These are phyloP conservation scores for Pseudopithomyces maydicus DNA, from an alignment of 2,329 filamentous ascomycete species.

Conservation along the genomic window DNA sequence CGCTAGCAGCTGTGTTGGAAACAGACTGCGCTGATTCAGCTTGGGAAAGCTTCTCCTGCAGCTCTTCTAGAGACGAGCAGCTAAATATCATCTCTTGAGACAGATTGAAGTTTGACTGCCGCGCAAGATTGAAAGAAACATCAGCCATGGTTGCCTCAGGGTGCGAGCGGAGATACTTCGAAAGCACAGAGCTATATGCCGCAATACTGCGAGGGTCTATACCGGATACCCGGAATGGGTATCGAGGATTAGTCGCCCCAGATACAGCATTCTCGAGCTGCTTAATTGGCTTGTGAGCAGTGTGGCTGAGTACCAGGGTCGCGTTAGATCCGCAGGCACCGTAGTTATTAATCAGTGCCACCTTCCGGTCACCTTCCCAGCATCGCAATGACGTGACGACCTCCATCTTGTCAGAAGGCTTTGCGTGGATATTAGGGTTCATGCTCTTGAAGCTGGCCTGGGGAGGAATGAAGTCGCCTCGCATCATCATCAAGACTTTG, in stretches of 20 bases:
- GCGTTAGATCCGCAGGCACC: slow-evolving; percentile 29
- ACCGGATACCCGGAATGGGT: background rate
- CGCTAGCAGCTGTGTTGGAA: background rate
- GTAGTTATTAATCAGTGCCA: slow-evolving; percentile 28
- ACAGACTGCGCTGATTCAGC: no score
- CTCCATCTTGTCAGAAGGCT: slow-evolving; percentile 14
- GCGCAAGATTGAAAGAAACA: slow-evolving; percentile 18
- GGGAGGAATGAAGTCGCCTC: slow-evolving; percentile 22
- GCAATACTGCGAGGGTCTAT: background rate
- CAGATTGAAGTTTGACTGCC: slow-evolving; percentile 14
- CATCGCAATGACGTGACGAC: slow-evolving; percentile 8
- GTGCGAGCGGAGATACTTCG: background rate
- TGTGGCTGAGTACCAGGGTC: slow-evolving; percentile 14
- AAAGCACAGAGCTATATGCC: background rate
- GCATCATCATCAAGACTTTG: slow-evolving; percentile 35
- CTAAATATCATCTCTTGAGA: slow-evolving; percentile 6
- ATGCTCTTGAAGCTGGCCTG: slow-evolving; percentile 20
- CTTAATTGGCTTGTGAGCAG: background rate
- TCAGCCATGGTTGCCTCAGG: slow-evolving; percentile 3
- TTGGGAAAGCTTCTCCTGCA: slow-evolving; percentile 2
- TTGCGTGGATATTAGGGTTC: slow-evolving; percentile 21
- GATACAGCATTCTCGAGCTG: no score
- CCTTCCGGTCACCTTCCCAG: slow-evolving; percentile 14
- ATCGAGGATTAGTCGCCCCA: background rate
- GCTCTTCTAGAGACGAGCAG: slow-evolving; percentile 1